Evolutionary conservation across 257 asterid genomes (phyloP).

Genomic region (Solanum chiquidenum): DNA sequence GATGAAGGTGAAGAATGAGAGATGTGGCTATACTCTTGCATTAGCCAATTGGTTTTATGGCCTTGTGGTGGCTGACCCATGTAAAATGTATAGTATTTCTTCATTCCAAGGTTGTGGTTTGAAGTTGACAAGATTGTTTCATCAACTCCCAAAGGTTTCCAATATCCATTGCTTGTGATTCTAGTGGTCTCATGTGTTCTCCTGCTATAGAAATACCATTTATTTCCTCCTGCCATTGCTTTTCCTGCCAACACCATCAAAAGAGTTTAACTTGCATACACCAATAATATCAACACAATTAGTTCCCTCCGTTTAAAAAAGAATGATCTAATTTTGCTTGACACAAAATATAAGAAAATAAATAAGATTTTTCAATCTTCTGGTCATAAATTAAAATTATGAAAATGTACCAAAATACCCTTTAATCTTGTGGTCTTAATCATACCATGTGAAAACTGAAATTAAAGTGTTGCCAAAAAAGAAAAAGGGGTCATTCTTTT

Average conservation of each 20-base stretch:
- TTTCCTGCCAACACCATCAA: not conserved
- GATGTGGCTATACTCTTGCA: not conserved
- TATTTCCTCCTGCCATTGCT: not conserved
- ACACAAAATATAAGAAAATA: not conserved
- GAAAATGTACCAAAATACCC: not conserved
- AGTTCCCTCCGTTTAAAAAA: not conserved
- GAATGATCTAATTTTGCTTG: not conserved
- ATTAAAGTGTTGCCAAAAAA: not conserved
- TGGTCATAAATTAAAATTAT: too few species aligned
- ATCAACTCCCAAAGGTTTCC: not conserved
- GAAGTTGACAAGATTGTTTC: not conserved
- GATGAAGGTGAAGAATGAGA: not conserved
- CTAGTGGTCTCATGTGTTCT: not conserved
- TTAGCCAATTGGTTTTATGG: not conserved
- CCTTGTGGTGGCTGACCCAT: not conserved
- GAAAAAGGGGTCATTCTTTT: not conserved
- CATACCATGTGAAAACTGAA: too few species aligned
- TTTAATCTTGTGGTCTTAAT: not conserved
- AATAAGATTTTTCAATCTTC: too few species aligned
- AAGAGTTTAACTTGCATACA: too few species aligned
- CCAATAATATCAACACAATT: not conserved
- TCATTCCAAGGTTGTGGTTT: not conserved
- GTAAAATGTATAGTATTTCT: not conserved
- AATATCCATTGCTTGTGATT: not conserved
- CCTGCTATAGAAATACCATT: not conserved